Evolutionary conservation across 495 filamentous ascomycete genomes (phyloP).

Genomic region (Podospora conica): DNA sequence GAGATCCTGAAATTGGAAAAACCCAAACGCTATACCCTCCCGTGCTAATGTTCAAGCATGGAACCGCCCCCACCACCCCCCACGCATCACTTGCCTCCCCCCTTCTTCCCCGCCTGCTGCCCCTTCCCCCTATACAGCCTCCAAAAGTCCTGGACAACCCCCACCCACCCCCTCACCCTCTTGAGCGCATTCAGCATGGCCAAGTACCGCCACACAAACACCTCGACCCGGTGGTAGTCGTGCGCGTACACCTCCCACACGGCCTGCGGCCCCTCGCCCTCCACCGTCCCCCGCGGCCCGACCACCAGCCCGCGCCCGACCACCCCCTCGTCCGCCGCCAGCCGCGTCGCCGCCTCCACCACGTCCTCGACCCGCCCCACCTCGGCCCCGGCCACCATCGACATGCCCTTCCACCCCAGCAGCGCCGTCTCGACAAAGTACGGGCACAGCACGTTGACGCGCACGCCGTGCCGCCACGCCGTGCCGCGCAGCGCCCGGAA

Average conservation of each 20-base stretch:
- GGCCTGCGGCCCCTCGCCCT: slow-evolving; percentile 7
- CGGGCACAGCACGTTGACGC: slow-evolving; percentile 56
- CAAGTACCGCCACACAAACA: slow-evolving; percentile 43
- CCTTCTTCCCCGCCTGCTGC: not conserved
- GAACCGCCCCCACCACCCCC: not conserved
- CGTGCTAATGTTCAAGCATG: not conserved
- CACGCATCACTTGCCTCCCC: not conserved
- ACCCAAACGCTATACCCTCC: not conserved
- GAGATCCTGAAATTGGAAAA: too few relatives aligned
- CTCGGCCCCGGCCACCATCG: slow-evolving; percentile 49
- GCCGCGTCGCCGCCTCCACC: slow-evolving; percentile 32
- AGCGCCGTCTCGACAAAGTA: slow-evolving; percentile 66
- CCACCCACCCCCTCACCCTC: slow-evolving; percentile 43
- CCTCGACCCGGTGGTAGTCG: slow-evolving; percentile 51
- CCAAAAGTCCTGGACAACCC: slow-evolving; percentile 42
- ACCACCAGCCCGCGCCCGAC: slow-evolving; percentile 47
- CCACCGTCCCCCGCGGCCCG: slow-evolving; percentile 44
- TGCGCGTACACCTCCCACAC: slow-evolving; percentile 54
- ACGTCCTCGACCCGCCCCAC: slow-evolving; percentile 48
- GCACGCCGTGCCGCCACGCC: slow-evolving; percentile 40
- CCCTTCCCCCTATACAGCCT: slow-evolving; percentile 15
- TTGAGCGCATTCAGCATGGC: slow-evolving; percentile 42
- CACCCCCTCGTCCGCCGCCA: slow-evolving; percentile 44
- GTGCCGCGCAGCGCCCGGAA: slow-evolving; percentile 51
- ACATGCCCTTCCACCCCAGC: slow-evolving; percentile 31